phyloP scores from a whole-genome alignment of 129 eudicot genomes.

The Heracleum sosnowskyi region DNA sequence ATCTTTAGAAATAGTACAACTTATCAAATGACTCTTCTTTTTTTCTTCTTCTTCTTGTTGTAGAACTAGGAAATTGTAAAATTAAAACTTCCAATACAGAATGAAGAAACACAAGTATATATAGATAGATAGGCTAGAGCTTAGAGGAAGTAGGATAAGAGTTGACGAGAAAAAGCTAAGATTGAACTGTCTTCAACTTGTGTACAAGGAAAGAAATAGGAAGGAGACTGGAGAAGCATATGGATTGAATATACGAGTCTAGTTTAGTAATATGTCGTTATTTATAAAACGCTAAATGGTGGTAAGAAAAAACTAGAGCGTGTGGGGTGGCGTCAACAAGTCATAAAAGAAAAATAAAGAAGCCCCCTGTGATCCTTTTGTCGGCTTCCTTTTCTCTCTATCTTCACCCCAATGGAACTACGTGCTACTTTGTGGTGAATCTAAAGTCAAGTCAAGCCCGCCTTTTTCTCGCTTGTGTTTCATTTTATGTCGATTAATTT shows the following conservation, averaged over 20 bases:
- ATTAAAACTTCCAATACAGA: neutral
- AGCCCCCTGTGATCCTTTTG: neutral
- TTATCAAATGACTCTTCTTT: too few species aligned
- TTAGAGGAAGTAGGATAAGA: neutral
- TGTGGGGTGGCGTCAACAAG: conserved; percentile 5
- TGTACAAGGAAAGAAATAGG: neutral
- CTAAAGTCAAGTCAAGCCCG: conserved; percentile 4
- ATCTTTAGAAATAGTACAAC: too few species aligned
- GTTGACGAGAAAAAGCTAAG: neutral
- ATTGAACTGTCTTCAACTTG: conserved; percentile 16
- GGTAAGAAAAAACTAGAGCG: neutral
- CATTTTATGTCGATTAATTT: too few species aligned
- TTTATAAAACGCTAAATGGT: neutral
- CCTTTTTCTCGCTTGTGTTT: neutral
- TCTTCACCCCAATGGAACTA: neutral
- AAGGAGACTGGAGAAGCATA: neutral
- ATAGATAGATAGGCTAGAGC: neutral
- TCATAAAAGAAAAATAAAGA: neutral
- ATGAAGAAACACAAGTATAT: neutral
- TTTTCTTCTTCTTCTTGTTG: too few species aligned
- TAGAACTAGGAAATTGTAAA: neutral
- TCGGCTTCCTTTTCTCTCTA: neutral
- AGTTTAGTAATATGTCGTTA: neutral
- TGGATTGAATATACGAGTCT: neutral
- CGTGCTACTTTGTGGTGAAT: neutral